These are phyloP conservation scores for Phalaenopsis hybrid DNA, from an alignment of 116 monocot species.

Conservation along the genomic window DNA sequence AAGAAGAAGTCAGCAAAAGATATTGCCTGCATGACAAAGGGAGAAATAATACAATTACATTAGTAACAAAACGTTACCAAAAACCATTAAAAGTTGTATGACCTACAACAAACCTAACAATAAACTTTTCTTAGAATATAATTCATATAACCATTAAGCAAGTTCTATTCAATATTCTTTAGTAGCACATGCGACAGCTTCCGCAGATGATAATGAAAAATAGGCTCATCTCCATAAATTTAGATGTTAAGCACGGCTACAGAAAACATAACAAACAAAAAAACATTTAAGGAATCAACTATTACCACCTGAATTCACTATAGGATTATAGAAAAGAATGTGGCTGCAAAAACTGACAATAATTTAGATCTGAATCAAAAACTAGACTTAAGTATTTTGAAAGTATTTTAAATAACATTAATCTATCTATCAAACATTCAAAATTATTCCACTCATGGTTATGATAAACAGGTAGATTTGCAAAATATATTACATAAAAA, in stretches of 20 bases:
- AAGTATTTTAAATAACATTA: neutral
- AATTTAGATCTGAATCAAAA: neutral
- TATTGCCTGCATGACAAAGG: conserved; percentile 70
- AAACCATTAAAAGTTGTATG: neutral
- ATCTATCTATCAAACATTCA: neutral
- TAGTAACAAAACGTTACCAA: neutral
- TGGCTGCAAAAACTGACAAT: neutral
- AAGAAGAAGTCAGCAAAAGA: conserved; percentile 95
- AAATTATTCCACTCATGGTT: neutral
- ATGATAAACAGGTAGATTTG: neutral
- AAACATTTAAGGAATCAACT: neutral
- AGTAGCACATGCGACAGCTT: neutral
- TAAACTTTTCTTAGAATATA: neutral
- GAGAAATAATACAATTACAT: neutral
- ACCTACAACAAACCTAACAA: neutral
- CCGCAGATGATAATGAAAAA: neutral
- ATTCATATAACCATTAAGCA: neutral
- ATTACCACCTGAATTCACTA: neutral
- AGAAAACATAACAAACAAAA: neutral
- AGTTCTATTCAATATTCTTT: neutral
- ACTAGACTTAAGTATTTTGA: neutral
- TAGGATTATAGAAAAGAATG: neutral
- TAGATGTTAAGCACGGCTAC: neutral
- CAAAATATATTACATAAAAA: neutral
- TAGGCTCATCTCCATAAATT: conserved; percentile 1